A percentile compares a stretch with the other conserved stretches of the same genome.
Evolutionary conservation across 345 rosid genomes (phyloP).

Genomic region (Physaria fendleri): DNA sequence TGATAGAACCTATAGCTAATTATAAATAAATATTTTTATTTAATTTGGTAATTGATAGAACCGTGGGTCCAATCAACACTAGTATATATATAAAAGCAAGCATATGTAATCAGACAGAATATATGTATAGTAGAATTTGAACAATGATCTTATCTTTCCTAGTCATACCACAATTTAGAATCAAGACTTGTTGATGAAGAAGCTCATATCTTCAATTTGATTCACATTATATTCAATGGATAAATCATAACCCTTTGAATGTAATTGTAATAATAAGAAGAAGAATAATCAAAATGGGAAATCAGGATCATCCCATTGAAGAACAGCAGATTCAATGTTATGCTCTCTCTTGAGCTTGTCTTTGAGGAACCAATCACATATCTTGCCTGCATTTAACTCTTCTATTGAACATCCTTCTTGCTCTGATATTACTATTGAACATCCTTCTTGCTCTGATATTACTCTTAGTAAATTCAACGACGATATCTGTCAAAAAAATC

Average conservation of each 20-base stretch:
- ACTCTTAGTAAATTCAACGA: constrained; percentile 75
- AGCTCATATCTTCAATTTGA: background rate
- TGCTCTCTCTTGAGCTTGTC: constrained; percentile 81
- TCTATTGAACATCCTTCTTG: constrained; percentile 78
- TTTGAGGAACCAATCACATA: constrained; percentile 85
- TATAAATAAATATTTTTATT: no score
- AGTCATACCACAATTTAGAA: no score
- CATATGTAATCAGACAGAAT: no score
- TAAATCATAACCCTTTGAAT: background rate
- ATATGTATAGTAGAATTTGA: no score
- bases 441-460: constrained; percentile 75
- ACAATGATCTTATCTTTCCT: no score
- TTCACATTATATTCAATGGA: background rate
- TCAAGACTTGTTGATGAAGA: background rate
- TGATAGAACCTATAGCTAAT: no score
- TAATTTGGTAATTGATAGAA: no score
- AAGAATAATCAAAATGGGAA: constrained; percentile 33
- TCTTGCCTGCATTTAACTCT: constrained; percentile 75
- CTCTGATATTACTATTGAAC: constrained; percentile 63
- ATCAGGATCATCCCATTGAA: constrained; percentile 90
- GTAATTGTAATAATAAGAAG: background rate
- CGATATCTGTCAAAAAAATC: constrained; percentile 63
- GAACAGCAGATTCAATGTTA: constrained; percentile 59
- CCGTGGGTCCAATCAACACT: no score
- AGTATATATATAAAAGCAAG: no score